phyloP scores from a whole-genome alignment of 2,329 filamentous ascomycete genomes.

The Massarina eburnea region DNA sequence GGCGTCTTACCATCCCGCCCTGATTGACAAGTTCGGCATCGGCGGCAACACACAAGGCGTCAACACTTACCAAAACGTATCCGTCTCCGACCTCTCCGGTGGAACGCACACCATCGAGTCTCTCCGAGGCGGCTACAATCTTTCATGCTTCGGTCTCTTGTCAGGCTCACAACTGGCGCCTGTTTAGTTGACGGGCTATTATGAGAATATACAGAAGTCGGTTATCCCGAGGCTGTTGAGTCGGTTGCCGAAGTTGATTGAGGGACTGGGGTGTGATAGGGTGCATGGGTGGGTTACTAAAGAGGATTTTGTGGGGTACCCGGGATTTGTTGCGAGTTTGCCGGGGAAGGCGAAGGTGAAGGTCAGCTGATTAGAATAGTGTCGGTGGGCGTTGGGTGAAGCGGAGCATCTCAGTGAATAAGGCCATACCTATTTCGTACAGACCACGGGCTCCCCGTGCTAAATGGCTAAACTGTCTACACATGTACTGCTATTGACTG shows the following conservation, averaged over 20 bases:
- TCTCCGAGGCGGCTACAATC: slow-evolving; percentile 20
- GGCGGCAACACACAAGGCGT: slow-evolving; percentile 9
- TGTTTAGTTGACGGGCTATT: slow-evolving; percentile 8
- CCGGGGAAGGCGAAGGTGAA: not conserved
- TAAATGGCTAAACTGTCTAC: no score
- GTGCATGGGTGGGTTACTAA: slow-evolving; percentile 5
- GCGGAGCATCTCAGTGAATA: no score
- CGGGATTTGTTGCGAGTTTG: slow-evolving; percentile 9
- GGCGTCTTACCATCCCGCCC: slow-evolving; percentile 7
- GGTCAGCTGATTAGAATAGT: no score
- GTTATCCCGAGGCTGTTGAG: slow-evolving; percentile 6
- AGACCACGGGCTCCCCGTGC: no score
- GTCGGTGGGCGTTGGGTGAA: no score
- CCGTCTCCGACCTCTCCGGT: slow-evolving; percentile 26
- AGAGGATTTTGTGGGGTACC: slow-evolving; percentile 4
- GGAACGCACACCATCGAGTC: slow-evolving; percentile 22
- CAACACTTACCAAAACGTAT: slow-evolving; percentile 12
- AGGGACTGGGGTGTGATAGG: slow-evolving; percentile 1
- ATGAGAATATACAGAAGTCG: slow-evolving; percentile 5
- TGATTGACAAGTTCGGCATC: slow-evolving; percentile 10
- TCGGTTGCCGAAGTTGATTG: slow-evolving; percentile 4
- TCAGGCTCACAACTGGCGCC: slow-evolving; percentile 5
- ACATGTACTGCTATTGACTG: no score
- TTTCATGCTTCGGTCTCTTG: slow-evolving; percentile 9
- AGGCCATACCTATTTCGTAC: no score